Percentiles rank a stretch among this genome's conserved stretches.
Evolutionary conservation across 1,284 basidiomycete genomes (phyloP).

Genomic region (Vanrija sp.): DNA sequence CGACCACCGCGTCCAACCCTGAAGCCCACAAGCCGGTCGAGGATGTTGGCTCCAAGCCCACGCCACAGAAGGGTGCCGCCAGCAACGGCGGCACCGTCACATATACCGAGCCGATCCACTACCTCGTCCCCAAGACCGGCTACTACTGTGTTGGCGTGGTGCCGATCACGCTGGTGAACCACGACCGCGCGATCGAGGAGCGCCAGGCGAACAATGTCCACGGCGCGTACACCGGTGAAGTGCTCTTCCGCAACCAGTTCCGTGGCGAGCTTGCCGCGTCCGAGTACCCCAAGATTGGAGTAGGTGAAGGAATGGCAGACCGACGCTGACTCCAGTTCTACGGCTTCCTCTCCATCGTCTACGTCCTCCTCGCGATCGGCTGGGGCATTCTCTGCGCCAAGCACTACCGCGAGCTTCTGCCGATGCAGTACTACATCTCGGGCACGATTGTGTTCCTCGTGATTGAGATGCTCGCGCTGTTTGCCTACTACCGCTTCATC

Average conservation of each 20-base stretch:
- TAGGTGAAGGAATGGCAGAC: conserved; percentile 49
- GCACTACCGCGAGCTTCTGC: conserved; percentile 72
- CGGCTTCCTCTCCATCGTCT: conserved; percentile 72
- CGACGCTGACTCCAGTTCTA: conserved; percentile 65
- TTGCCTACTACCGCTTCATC: conserved; percentile 60
- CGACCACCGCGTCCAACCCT: background rate
- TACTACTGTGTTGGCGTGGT: conserved; percentile 93
- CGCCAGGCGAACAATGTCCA: conserved; percentile 53
- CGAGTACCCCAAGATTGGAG: conserved; percentile 97
- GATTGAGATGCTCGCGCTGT: conserved; percentile 89
- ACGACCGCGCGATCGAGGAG: background rate
- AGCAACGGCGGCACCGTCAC: background rate
- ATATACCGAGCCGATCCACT: conserved; percentile 55
- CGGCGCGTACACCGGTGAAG: conserved; percentile 73
- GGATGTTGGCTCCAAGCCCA: background rate
- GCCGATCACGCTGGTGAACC: conserved; percentile 68
- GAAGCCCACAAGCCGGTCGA: background rate
- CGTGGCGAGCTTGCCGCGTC: conserved; percentile 82
- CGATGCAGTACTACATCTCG: conserved; percentile 82
- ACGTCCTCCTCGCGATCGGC: conserved; percentile 61
- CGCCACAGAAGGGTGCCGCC: background rate
- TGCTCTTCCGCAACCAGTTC: conserved; percentile 86
- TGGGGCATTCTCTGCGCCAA: conserved; percentile 86
- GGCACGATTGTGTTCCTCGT: conserved; percentile 81
- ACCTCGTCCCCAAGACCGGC: conserved; percentile 78